Conservation (phyloP, 1,139 yeast genomes). For the Trichomonascaceae sp. region DNA sequence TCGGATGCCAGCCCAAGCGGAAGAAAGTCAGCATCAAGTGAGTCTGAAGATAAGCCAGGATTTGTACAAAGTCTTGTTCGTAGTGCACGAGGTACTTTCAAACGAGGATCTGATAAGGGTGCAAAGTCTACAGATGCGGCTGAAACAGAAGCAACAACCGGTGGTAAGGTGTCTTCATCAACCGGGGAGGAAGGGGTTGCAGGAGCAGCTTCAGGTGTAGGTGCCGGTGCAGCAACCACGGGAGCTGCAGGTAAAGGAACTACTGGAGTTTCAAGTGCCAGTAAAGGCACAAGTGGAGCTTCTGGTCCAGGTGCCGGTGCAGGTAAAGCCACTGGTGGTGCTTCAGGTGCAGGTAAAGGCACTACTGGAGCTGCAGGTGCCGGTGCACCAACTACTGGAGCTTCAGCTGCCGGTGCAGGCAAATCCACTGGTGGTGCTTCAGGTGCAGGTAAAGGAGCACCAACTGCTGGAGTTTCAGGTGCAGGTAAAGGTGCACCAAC, state of each 20-base stretch:
- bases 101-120: not conserved
- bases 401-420: not conserved
- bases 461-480: not conserved
- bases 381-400: not conserved
- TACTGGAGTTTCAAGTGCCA: too few relatives aligned
- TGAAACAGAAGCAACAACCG: not conserved
- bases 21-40: not conserved
- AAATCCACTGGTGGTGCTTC: not conserved
- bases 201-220: not conserved
- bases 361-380: not conserved
- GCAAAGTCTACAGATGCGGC: not conserved
- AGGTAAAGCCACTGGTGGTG: not conserved
- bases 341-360: not conserved
- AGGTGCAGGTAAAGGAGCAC: not conserved
- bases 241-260: too few relatives aligned
- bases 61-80: not conserved
- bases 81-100: not conserved
- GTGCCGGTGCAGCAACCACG: too few relatives aligned
- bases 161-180: not conserved
- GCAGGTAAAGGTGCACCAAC: not conserved
- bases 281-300: too few relatives aligned
- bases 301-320: not conserved
- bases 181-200: not conserved
- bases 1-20: not conserved
- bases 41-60: not conserved